phyloP scores from a whole-genome alignment of 2,329 filamentous ascomycete genomes.

The Aspergillus niger region DNA sequence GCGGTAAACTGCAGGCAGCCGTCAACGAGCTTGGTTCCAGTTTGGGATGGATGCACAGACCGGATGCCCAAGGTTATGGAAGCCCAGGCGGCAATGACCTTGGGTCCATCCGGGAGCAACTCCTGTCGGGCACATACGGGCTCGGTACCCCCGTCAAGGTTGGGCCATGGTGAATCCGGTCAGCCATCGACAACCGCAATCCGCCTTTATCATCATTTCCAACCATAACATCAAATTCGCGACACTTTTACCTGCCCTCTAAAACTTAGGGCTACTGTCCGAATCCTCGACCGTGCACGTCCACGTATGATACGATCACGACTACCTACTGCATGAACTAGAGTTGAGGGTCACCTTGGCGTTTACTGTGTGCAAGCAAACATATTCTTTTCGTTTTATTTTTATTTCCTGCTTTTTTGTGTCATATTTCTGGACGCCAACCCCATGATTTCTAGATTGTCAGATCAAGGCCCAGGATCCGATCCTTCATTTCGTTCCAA shows the following conservation, averaged over 20 bases:
- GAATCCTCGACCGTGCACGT: constrained; percentile 32
- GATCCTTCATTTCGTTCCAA: not conserved
- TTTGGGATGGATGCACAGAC: constrained; percentile 74
- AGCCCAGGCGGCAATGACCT: constrained; percentile 41
- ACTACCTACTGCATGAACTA: constrained; percentile 48
- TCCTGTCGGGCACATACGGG: constrained; percentile 60
- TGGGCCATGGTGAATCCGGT: constrained; percentile 53
- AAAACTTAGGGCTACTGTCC: constrained; percentile 20
- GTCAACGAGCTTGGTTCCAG: constrained; percentile 73
- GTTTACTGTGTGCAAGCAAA: constrained; percentile 41
- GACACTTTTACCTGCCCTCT: constrained; percentile 8
- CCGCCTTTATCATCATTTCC: constrained; percentile 2
- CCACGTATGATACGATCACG: constrained; percentile 47
- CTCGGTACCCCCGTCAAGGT: constrained; percentile 57
- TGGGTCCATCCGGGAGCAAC: constrained; percentile 57
- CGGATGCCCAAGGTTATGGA: constrained; percentile 30
- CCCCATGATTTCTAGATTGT: constrained; percentile 11
- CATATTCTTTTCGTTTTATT: constrained; percentile 20
- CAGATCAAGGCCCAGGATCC: constrained; percentile 9
- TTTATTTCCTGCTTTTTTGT: constrained; percentile 12
- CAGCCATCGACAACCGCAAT: constrained; percentile 3
- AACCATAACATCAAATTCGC: constrained; percentile 12
- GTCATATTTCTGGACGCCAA: constrained; percentile 14
- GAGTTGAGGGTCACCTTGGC: constrained; percentile 42
- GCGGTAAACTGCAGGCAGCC: constrained; percentile 77